A percentile compares a stretch with the other conserved stretches of the same genome.
These are phyloP conservation scores for Fusarium beomiforme DNA, from an alignment of 2,329 filamentous ascomycete genomes.

Conservation along the genomic window DNA sequence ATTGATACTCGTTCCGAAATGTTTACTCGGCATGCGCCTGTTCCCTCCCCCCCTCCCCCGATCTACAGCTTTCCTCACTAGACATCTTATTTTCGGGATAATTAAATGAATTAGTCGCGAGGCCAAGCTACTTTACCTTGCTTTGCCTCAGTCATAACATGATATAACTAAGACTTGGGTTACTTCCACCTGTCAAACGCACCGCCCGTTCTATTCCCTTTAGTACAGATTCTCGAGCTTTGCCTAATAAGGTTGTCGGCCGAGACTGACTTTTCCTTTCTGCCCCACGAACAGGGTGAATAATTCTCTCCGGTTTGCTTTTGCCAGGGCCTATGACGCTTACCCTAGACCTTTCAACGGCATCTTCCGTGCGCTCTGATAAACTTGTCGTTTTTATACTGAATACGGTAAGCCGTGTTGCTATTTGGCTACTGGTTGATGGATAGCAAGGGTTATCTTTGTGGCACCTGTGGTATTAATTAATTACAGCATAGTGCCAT, in stretches of 20 bases:
- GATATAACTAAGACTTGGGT: neutral
- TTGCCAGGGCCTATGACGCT: neutral
- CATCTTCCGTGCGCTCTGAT: slow-evolving; percentile 1
- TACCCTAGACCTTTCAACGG: slow-evolving; percentile 8
- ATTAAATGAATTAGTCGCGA: neutral
- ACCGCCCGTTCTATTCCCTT: neutral
- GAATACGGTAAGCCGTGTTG: neutral
- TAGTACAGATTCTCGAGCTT: neutral
- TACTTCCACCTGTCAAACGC: neutral
- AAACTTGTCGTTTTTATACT: neutral
- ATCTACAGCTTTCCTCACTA: neutral
- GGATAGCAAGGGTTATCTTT: neutral
- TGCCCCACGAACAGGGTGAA: slow-evolving; percentile 17
- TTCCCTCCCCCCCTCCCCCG: neutral
- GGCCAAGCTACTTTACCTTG: neutral
- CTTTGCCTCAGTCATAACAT: neutral
- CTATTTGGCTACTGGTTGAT: neutral
- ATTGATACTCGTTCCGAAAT: neutral
- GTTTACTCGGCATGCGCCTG: neutral
- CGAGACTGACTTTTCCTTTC: neutral
- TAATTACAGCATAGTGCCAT: neutral
- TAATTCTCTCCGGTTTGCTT: neutral
- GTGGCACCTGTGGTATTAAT: neutral
- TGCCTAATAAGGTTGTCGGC: slow-evolving; percentile 1
- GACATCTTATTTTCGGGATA: neutral